Evolutionary conservation across 2,329 filamentous ascomycete species (phyloP), one percentile per base, ranked within the genome.

Genomic region (Bretziella fagacearum): DNA sequence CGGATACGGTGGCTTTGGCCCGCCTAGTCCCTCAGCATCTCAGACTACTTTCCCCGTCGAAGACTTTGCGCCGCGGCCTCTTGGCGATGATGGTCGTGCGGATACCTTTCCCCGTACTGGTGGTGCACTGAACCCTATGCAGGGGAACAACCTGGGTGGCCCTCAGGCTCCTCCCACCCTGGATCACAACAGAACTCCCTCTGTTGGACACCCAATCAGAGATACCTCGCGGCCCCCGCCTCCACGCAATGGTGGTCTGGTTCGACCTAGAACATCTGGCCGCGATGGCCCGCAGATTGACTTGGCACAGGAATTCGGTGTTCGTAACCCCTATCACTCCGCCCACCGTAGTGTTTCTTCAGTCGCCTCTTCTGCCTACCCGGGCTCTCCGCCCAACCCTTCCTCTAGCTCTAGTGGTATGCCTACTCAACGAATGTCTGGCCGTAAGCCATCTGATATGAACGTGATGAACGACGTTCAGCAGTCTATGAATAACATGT

Each of bases 311-410:
- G 75, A 78, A 49, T 79, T 79, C 53, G 74, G 74, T 8, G 59
- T 66, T 20, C 68, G 71, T 27, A 80, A 80, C 54, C 72, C 75
- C 0, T 79, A 81, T 54, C 77, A 83, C 54, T 69, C 71, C 3
- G 64, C 43, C 8, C 39, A 50, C 11, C 39, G 44, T 6, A 50
- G 48, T 15, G 20, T 50, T 40, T 50, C 48, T 10, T 50, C 44
- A 7, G 48, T 17, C 17, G 35, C 42, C 7, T 49, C 44, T 17
- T 47, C 48, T n/a, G 30, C 29, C 4, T 50, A 43, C 11, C 45
- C 74, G 0, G 74, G 76, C 11, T 48, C 47, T 6, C 47, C 48
- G n/a, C 47, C 41, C 5, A 49, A 45, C 33, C 11, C 37, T 10
- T 20, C 36, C 11, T 22, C 35, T 4, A 17, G 33, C 8, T 49